Evolutionary conservation across 1,284 basidiomycete genomes (phyloP), one percentile per base, ranked within the genome.

Genomic region (Exobasidium rhododendri): DNA sequence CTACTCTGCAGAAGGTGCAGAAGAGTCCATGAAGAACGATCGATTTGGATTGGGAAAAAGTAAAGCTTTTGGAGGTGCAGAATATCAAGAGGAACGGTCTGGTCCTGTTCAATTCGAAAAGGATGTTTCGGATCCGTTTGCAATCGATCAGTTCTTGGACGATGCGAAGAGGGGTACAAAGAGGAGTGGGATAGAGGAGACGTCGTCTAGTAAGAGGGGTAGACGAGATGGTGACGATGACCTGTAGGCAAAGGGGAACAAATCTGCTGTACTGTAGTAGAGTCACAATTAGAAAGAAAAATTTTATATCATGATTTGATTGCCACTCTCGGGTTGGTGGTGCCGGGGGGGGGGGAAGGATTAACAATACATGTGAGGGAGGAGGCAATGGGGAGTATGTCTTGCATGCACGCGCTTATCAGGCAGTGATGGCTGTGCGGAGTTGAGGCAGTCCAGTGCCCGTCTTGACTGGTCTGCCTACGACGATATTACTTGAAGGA

Each of bases 81-180:
- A 83, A 57, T 88, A 91, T 43, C 89, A 91, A 77, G 90, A 91
- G 76, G 40, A 47, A 26, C 54, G 68, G 20, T 40, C 60, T 17
- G 92, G 96, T 0, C 96, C 96, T n/a, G 96, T 99, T 31, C 92
- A 97, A 79, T 99, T 99, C 77, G 96, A 98, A 83, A 97, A 97
- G 83, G 96, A 98, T 76, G 87, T 89, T 0, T 85, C 81, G 5
- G 96, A 98, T 84, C 93, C 97, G n/a, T 99, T 99, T 79, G 94
- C 94, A 68, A 85, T 98, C 70, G 91, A 96, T 81, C 88, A 96
- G 80, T 98, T 98, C 84, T 85, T 98, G 83, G 91, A 97, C 77
- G 92, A 94, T 77, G 96, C 94, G 13, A 97, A 94, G 84, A 88
- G 88, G 22, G 94, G 93, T 4, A 62, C 30, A 46, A 60, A 60